Base-by-base conservation (phyloP, 1,139 yeast genomes). In the Petasospora fabianii region DNA sequence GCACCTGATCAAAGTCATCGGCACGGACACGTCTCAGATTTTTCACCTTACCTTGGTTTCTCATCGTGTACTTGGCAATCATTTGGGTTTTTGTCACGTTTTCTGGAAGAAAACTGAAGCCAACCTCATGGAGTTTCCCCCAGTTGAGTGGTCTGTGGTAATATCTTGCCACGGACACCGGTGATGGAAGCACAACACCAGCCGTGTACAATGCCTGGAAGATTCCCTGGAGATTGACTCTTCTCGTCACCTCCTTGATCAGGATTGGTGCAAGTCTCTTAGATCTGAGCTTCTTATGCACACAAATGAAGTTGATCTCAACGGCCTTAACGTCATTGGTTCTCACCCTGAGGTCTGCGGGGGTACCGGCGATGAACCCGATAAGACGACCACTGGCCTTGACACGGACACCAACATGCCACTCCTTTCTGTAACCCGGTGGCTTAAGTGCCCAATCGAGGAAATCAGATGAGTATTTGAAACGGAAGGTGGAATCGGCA, bases 131-230 rank as follows among this genome's bases (percentile, higher is more conserved):
- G 24, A 92, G 71, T 58, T 87, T 92, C 16, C 77, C 68, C 98
- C 98, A 92, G 60, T 92, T 84, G 49, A 92, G 68, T 3, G 97
- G 95, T 52, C 98, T 83, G 64, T 92, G 99, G 36, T 86, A 84
- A 62, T 94, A 94, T 49, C 97, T 76, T 59, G 95, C 82, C 2
- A 87, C 80, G n/a, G 95, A 69, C 8, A 92, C 75, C 0, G 99
- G 99, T 17, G 92, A 81, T 15, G 99, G 99, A 45, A 92, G 71
- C 6, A 87, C 80, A 6, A 81, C 77, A 6, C 98, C 98, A 0
- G 94, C 96, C 11, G 99, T 90, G 62, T 87, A 88, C 45, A 94
- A 71, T 0, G 98, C 98, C 61, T 92, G 97, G 97, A 97, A 92
- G 44, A 90, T 84, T 42, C 85, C 76, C 34, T 73, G 72, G 48